A percentile compares a stretch with the other conserved stretches of the same genome.
Conservation (phyloP, 176 grass and related monocot genomes). For the Oropetium thomaeum region DNA sequence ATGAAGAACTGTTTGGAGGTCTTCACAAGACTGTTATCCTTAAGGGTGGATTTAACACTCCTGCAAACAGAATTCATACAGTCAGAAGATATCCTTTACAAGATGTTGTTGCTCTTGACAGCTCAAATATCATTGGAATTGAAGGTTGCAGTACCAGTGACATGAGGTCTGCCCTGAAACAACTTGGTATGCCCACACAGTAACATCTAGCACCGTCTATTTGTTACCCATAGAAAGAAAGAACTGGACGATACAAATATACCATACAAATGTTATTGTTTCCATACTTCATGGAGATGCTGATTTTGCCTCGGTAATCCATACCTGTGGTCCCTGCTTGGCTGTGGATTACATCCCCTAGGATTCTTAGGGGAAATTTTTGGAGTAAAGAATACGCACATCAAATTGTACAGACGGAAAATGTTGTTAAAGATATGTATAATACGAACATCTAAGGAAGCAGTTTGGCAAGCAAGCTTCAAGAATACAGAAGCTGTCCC, state of each 20-base stretch:
- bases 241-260: slow-evolving; percentile 27
- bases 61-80: slow-evolving; percentile 60
- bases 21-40: slow-evolving; percentile 82
- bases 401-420: neutral
- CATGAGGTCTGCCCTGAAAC: slow-evolving; percentile 56
- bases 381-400: neutral
- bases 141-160: slow-evolving; percentile 48
- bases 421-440: slow-evolving; percentile 15
- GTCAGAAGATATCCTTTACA: slow-evolving; percentile 69
- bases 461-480: neutral
- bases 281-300: slow-evolving; percentile 44
- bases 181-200: slow-evolving; percentile 40
- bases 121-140: slow-evolving; percentile 60
- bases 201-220: neutral
- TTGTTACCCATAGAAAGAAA: slow-evolving; percentile 19
- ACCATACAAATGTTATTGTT: slow-evolving; percentile 23
- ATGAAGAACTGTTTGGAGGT: slow-evolving; percentile 77
- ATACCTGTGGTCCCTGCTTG: neutral
- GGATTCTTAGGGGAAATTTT: neutral
- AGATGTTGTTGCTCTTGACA: slow-evolving; percentile 78
- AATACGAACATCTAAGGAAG: slow-evolving; percentile 4
- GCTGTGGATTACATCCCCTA: slow-evolving; percentile 26
- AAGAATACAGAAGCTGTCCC: slow-evolving; percentile 11
- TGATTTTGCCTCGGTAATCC: slow-evolving; percentile 36
- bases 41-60: slow-evolving; percentile 65